Evolutionary conservation across 805 yeast genomes (phyloP).

Genomic region (Metschnikowia aberdeeniae): DNA sequence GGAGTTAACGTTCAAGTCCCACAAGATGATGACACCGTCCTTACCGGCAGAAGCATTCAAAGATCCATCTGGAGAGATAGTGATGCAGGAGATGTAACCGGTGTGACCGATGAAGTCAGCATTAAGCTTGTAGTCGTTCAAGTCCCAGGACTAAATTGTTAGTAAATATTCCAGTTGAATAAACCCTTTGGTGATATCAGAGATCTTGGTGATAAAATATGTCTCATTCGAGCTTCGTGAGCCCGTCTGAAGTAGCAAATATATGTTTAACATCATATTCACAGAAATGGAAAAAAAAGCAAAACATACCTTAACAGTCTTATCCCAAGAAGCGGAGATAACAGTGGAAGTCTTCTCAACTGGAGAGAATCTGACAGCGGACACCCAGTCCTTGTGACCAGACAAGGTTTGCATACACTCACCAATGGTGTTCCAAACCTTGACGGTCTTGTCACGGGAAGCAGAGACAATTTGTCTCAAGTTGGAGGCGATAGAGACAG

Average conservation of each 20-base stretch:
- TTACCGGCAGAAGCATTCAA: constrained; percentile 99
- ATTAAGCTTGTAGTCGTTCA: constrained; percentile 73
- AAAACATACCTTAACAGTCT: constrained; percentile 93
- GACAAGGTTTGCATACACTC: constrained; percentile 90
- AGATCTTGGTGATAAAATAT: constrained; percentile 94
- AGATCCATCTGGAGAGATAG: constrained; percentile 99
- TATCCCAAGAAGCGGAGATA: constrained; percentile 99
- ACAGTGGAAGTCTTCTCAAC: constrained; percentile 65
- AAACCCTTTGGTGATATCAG: constrained; percentile 51
- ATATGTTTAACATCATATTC: constrained; percentile 67
- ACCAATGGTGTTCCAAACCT: constrained; percentile 99
- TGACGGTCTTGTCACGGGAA: constrained; percentile 98
- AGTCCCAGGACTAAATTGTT: constrained; percentile 88
- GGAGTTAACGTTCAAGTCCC: constrained; percentile 88
- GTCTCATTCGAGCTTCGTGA: constrained; percentile 85
- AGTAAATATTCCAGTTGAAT: constrained; percentile 30
- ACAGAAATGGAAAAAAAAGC: constrained; percentile 15
- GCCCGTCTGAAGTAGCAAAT: constrained; percentile 99
- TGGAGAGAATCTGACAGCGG: constrained; percentile 97
- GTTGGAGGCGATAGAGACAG: constrained; percentile 93
- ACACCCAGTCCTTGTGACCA: constrained; percentile 99
- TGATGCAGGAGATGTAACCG: constrained; percentile 95
- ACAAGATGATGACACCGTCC: constrained; percentile 97
- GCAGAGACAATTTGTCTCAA: constrained; percentile 98
- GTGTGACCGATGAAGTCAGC: constrained; percentile 99